Percentiles rank a stretch among this genome's conserved stretches.
phyloP scores from a whole-genome alignment of 2,329 filamentous ascomycete species.

The Hymenoscyphus scutula region DNA sequence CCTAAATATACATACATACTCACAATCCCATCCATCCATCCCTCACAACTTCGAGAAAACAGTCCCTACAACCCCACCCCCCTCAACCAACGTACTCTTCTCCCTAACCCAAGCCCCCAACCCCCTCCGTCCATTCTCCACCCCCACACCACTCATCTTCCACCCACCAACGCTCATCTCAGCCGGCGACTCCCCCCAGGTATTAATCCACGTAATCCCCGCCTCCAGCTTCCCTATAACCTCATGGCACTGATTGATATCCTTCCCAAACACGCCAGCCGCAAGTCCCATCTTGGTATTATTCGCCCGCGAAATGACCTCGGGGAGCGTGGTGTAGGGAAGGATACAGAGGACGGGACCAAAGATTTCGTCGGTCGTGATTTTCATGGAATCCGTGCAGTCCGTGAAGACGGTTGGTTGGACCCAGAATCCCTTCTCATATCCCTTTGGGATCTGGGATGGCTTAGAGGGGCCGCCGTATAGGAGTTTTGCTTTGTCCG shows the following conservation, averaged over 20 bases:
- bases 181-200: conserved; percentile 87
- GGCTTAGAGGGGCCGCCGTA: conserved; percentile 67
- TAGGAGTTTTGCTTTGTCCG: conserved; percentile 71
- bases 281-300: conserved; percentile 75
- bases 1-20: not conserved
- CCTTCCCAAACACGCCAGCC: conserved; percentile 77
- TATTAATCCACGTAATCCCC: conserved; percentile 90
- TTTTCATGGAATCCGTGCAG: conserved; percentile 79
- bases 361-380: conserved; percentile 82
- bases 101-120: conserved; percentile 81
- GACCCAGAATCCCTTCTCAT: conserved; percentile 73
- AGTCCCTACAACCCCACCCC: conserved; percentile 63
- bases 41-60: conserved; percentile 66
- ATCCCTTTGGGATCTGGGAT: conserved; percentile 35
- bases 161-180: conserved; percentile 92
- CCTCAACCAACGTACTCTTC: conserved; percentile 85
- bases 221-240: conserved; percentile 71
- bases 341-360: conserved; percentile 84
- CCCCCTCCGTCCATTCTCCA: conserved; percentile 80
- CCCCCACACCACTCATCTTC: conserved; percentile 85
- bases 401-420: conserved; percentile 81
- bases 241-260: conserved; percentile 71
- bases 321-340: conserved; percentile 66
- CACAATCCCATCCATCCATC: not conserved
- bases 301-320: conserved; percentile 72